Conservation (phyloP, 768 basidiomycete species). For the Mycena capillaripes region DNA sequence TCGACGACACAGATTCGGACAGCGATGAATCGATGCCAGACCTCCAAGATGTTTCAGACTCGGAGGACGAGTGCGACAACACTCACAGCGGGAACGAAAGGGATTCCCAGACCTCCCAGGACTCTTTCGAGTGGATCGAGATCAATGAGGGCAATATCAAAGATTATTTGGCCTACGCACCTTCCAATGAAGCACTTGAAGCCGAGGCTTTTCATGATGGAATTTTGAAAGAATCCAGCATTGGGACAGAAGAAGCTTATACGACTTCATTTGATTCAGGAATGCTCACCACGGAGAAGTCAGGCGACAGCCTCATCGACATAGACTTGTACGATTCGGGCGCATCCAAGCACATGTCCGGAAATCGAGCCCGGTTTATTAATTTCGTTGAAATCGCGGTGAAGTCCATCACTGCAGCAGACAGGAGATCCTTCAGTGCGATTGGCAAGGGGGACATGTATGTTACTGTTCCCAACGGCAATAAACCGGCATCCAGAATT, state of each 20-base stretch:
- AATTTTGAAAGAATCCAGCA: background rate
- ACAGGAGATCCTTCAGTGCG: constrained; percentile 45
- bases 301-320: constrained; percentile 22
- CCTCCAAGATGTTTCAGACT: background rate
- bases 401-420: constrained; percentile 48
- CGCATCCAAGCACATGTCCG: constrained; percentile 52
- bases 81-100: background rate
- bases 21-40: constrained; percentile 3
- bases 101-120: background rate
- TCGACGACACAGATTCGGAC: background rate
- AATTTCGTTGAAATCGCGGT: constrained; percentile 44
- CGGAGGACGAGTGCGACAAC: too few relatives aligned
- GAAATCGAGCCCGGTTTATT: constrained; percentile 45
- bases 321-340: constrained; percentile 54
- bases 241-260: background rate
- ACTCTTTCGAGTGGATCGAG: constrained; percentile 3
- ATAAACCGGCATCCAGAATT: constrained; percentile 34
- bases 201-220: background rate
- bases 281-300: constrained; percentile 14
- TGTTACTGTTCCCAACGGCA: constrained; percentile 42
- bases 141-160: background rate
- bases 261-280: constrained; percentile 4
- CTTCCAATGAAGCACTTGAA: background rate
- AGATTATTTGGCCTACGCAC: background rate
- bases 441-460: constrained; percentile 48